Evolutionary conservation across 352 stramenopile species (phyloP), one percentile per base, ranked within the genome.

Genomic region (Phytophthora hybrid): DNA sequence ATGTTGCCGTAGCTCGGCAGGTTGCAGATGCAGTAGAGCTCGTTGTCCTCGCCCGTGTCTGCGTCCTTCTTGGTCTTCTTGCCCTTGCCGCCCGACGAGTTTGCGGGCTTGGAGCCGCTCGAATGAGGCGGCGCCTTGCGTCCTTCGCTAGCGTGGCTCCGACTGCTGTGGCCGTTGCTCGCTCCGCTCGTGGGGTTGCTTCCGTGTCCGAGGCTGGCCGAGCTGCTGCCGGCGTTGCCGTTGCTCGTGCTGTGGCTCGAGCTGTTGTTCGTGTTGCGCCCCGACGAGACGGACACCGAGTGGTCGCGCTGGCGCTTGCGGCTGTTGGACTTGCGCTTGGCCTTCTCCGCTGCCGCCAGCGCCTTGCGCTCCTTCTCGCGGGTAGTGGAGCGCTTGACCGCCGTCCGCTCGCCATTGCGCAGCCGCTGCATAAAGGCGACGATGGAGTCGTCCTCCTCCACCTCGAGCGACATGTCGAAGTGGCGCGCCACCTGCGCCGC

Each of bases 1-100:
- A 96, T 96, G 73, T 94, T 93, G 67, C 90, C 90, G 76, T 94
- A 96, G 75, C 88, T 94, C 11, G 87, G 88, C 39, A 92, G 73
- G 74, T 94, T 93, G 74, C 90, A 96, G 68, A 96, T 90, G 69
- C 90, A 96, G 72, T 96, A 96, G 26, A 96, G 87, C 69, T 95
- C 88, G 66, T 96, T 95, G 81, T 95, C 88, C 61, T 96, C 88
- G 69, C 84, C 79, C 44, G 78, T 79, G 66, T 90, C 84, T 26
- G 88, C 74, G 66, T 90, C 81, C 69, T 88, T 88, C 71, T 93
- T 92, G 66, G 78, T 85, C 70, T 90, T 90, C 65, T 86, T 84
- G 57, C 47, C 71, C 69, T 86, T 86, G 66, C 71, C 65, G 21
- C 57, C 55, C 31, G 67, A 60, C 49, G 55, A 52, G 57, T 72